Base-by-base conservation (phyloP, 164 flowering plant species). In the Dillenia suffruticosa region DNA sequence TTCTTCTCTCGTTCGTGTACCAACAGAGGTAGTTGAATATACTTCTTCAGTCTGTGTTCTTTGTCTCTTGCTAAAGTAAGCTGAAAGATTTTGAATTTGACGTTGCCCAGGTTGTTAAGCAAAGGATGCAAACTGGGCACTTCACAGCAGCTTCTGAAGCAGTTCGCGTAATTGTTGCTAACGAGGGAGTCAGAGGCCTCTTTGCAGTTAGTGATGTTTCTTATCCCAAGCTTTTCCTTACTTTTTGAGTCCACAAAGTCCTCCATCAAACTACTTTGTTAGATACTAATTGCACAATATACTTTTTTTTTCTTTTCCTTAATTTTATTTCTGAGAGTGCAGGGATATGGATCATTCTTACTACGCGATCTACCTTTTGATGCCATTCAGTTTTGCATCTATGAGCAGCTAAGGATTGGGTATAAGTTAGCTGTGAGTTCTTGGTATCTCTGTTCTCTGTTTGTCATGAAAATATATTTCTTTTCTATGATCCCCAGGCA, bases 311-410 rank as follows among this genome's bases (percentile, higher is more conserved):
- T 51, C 10, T 45, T 12, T 5, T 19, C 44, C 44, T 63, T 54
- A 60, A 40, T 16, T 51, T 44, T 49, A 12, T n/a, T 60, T 24
- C 46, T n/a, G 45, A 15, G 26, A 59, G 62, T 72, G 60, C 46
- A 94, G 97, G 99, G 99, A 61, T 95, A 88, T 74, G 79, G 97
- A 49, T 95, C 99, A 7, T 92, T 95, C 66, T 69, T 95, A 63
- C 63, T 95, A 64, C 80, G 99, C 68, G 99, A 95, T 79, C 79
- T 95, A 77, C 99, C 99, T 17, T 95, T 95, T 74, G 97, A 95
- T 69, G 99, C 99, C 16, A 75, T 92, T 67, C 99, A 95, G 68
- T 95, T 95, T 72, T 95, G 99, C 73, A 68, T 95, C 51, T 95
- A 95, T 72, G 99, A 95, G 86, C 99, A 95, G 75, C 85, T 95